Conservation (phyloP, 2,329 filamentous ascomycete species). For the Xylaria sp. region DNA sequence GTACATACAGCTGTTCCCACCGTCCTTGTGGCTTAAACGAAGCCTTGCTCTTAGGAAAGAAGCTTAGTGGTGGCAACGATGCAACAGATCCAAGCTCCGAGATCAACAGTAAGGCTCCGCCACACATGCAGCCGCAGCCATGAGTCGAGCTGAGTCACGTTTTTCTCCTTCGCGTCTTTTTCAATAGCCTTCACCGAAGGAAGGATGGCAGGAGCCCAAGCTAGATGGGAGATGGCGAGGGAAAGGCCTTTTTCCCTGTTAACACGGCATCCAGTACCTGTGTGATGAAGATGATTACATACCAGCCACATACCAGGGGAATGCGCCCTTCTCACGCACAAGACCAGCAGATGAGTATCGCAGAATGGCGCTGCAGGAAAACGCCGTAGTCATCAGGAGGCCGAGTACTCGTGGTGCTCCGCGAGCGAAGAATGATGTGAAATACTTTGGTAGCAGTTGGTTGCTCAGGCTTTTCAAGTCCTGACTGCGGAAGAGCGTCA, state of each 20-base stretch:
- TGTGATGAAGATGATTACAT: not conserved
- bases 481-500: constrained; percentile 24
- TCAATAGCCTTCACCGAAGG: constrained; percentile 26
- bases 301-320: constrained; percentile 31
- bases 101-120: constrained; percentile 29
- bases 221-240: constrained; percentile 19
- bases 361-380: constrained; percentile 26
- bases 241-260: constrained; percentile 14
- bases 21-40: not conserved
- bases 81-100: constrained; percentile 33
- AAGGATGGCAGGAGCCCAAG: constrained; percentile 28
- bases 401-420: constrained; percentile 27
- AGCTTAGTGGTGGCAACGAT: constrained; percentile 24
- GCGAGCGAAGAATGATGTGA: constrained; percentile 31
- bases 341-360: constrained; percentile 13
- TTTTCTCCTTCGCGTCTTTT: constrained; percentile 33
- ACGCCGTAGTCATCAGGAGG: constrained; percentile 27
- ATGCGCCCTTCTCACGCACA: not conserved
- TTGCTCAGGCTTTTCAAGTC: constrained; percentile 27
- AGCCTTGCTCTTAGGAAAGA: not conserved
- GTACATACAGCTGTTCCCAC: not conserved
- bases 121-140: constrained; percentile 36
- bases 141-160: constrained; percentile 24
- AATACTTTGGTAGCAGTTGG: constrained; percentile 31
- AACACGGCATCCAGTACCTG: not conserved